Conservation (phyloP, 768 basidiomycete genomes). For the Auricularia auricula-judae region DNA sequence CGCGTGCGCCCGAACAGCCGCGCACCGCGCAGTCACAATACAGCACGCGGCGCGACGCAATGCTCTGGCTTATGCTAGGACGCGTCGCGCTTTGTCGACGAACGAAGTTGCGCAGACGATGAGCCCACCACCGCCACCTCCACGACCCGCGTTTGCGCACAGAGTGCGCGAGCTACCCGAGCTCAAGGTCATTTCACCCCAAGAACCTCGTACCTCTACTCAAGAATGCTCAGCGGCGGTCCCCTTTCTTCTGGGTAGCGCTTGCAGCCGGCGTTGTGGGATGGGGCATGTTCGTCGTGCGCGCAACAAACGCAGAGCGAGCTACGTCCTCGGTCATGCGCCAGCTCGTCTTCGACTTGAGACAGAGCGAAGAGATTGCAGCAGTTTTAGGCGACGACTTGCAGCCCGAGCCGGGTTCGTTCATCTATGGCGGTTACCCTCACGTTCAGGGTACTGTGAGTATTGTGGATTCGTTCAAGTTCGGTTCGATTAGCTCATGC, state of each 20-base stretch:
- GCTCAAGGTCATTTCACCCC: neutral
- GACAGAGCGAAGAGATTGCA: conserved; percentile 37
- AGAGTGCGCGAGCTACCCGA: neutral
- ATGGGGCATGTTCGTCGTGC: conserved; percentile 60
- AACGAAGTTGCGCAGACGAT: neutral
- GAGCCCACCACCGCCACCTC: neutral
- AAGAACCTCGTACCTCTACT: neutral
- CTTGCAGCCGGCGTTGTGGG: conserved; percentile 37
- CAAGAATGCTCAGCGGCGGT: neutral
- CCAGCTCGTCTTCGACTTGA: conserved; percentile 50
- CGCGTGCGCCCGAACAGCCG: neutral
- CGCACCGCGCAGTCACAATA: neutral
- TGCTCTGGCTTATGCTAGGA: neutral
- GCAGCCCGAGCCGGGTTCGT: conserved; percentile 56
- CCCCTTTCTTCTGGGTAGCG: neutral
- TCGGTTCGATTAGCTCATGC: neutral
- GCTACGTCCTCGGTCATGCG: conserved; percentile 65
- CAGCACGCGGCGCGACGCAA: neutral
- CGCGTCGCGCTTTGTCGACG: neutral
- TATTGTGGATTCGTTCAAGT: conserved; percentile 7
- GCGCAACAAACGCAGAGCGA: conserved; percentile 67
- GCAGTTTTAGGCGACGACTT: conserved; percentile 55
- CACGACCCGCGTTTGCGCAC: neutral
- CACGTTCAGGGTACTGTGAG: conserved; percentile 56
- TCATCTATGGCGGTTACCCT: conserved; percentile 60